phyloP scores from a whole-genome alignment of 768 basidiomycete genomes.

The Tephrocybe sp. region DNA sequence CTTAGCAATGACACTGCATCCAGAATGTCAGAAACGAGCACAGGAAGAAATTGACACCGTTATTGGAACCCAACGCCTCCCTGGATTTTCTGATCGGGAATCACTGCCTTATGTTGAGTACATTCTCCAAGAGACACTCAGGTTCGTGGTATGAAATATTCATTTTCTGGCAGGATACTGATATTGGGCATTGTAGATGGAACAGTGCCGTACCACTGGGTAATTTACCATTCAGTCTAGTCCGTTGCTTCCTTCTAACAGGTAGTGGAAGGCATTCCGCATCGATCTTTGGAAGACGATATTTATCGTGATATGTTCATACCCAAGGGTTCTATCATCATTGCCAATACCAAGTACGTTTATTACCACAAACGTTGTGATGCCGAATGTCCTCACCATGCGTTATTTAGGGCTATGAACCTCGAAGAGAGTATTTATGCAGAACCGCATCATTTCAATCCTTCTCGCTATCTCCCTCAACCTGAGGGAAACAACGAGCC shows the following conservation, averaged over 20 bases:
- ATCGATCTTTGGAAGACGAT: neutral
- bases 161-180: neutral
- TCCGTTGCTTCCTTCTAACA: neutral
- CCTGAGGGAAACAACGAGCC: conserved; percentile 12
- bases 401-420: conserved; percentile 38
- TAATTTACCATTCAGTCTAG: neutral
- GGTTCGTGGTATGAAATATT: neutral
- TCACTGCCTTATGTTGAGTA: neutral
- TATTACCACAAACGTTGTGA: neutral
- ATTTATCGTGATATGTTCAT: neutral
- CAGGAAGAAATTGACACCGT: neutral
- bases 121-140: neutral
- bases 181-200: neutral
- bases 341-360: neutral
- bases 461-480: conserved; percentile 37
- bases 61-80: neutral
- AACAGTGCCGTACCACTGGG: neutral
- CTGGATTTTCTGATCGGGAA: neutral
- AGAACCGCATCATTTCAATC: conserved; percentile 37
- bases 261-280: neutral
- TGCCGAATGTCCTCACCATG: neutral
- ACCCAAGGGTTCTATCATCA: neutral
- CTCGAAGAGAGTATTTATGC: conserved; percentile 36
- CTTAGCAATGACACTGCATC: neutral
- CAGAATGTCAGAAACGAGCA: neutral